Evolutionary conservation across 2,329 filamentous ascomycete species (phyloP), one percentile per base, ranked within the genome.

Genomic region (Dothiorella sarmentorum): DNA sequence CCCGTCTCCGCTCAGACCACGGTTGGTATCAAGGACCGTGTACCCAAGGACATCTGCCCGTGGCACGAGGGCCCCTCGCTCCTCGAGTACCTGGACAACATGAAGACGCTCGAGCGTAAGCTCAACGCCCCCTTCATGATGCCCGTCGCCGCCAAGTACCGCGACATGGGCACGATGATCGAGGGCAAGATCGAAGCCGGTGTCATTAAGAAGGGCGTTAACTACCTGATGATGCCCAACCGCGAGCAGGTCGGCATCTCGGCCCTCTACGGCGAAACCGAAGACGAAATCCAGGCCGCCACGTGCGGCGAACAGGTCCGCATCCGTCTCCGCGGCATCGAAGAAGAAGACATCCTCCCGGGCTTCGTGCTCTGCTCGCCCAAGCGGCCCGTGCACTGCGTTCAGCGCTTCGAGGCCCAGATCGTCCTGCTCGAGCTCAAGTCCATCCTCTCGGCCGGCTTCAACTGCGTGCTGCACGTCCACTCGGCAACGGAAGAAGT

Each of bases 101-200:
- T 97, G 90, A 86, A 88, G 68, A 86, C 93, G 11, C 83, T 97
- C 37, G 93, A 99, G 74, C 90, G 94, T 67, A 99, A 97, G 80
- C 77, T 97, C 67, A 96, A 96, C 67, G 94, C 94, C 2, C 93
- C 94, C 9, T 97, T 99, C 82, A 97, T 99, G 94, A 97, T 99
- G 92, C 90, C 94, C 7, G 83, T 99, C 64, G 90, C 89, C 63
- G 91, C 90, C 75, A 99, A 99, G 78, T 99, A 97, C 80, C 85
- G 89, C 67, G 95, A 99, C 72, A 88, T 99, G 82, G 94, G 94
- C 68, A 99, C 94, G 62, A 91, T 99, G 84, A 85, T 97, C 40
- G 95, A 99, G 78, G 94, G 94, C 65, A 96, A 97, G 82, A 89
- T 99, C 64, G 94, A 99, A 76, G 89, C 92, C 17, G 93, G 91